Conservation (phyloP, 306 rosid genomes). For the Lotus japonicus region DNA sequence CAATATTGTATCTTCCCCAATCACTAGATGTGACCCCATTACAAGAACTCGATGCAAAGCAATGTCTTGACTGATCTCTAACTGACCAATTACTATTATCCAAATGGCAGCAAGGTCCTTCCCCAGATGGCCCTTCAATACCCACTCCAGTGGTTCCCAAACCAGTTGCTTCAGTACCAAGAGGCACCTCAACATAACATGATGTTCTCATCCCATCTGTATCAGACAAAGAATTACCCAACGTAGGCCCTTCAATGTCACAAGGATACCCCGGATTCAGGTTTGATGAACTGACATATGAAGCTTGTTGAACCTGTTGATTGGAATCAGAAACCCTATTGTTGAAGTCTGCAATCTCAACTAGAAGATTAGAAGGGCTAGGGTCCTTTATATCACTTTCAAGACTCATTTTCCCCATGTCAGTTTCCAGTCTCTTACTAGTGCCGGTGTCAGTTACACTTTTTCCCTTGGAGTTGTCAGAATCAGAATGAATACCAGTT, state of each 20-base stretch:
- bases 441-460: conserved; percentile 33
- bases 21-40: conserved; percentile 58
- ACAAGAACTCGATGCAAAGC: conserved; percentile 54
- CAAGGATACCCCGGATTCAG: conserved; percentile 54
- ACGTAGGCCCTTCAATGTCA: conserved; percentile 62
- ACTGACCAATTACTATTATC: conserved; percentile 59
- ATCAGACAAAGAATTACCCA: conserved; percentile 40
- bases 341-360: conserved; percentile 63
- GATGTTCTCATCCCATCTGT: conserved; percentile 46
- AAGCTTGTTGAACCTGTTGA: conserved; percentile 49
- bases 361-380: conserved; percentile 40
- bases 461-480: conserved; percentile 48
- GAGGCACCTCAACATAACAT: conserved; percentile 54
- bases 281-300: conserved; percentile 40
- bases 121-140: conserved; percentile 89
- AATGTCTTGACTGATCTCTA: conserved; percentile 64
- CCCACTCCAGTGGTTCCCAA: conserved; percentile 50
- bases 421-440: conserved; percentile 56
- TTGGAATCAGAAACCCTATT: conserved; percentile 42
- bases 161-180: conserved; percentile 50
- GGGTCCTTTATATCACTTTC: conserved; percentile 49
- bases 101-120: conserved; percentile 64
- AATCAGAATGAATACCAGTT: conserved; percentile 41
- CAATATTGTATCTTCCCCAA: conserved; percentile 81
- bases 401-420: conserved; percentile 47